Percentiles rank a stretch among this genome's conserved stretches.
These are phyloP conservation scores for Bertia moriformis DNA, from an alignment of 2,329 filamentous ascomycete genomes.

Conservation along the genomic window DNA sequence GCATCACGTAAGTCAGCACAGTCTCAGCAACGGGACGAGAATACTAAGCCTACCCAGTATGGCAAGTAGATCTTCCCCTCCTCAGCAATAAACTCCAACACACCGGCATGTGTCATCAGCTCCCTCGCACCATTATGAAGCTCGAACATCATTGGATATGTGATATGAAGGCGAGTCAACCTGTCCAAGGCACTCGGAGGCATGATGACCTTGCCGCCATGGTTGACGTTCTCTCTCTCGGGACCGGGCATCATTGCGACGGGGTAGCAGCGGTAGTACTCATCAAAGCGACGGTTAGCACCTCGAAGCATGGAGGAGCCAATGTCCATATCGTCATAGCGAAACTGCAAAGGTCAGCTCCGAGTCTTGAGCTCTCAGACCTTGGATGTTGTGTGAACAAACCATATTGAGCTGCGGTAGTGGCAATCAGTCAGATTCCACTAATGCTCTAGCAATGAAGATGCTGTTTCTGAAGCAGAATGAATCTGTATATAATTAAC, in stretches of 20 bases:
- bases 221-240: slow-evolving; percentile 79
- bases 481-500: too few relatives aligned
- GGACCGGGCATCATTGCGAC: slow-evolving; percentile 84
- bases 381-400: slow-evolving; percentile 23
- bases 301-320: slow-evolving; percentile 23
- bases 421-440: too few relatives aligned
- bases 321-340: slow-evolving; percentile 8
- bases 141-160: slow-evolving; percentile 95
- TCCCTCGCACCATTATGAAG: slow-evolving; percentile 74
- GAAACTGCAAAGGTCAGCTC: slow-evolving; percentile 29
- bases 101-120: slow-evolving; percentile 78
- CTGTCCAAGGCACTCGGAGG: slow-evolving; percentile 95
- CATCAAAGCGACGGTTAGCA: slow-evolving; percentile 72
- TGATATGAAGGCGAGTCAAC: slow-evolving; percentile 86
- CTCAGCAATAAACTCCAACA: slow-evolving; percentile 92
- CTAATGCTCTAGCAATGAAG: too few relatives aligned
- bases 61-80: slow-evolving; percentile 93
- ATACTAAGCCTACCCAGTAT: slow-evolving; percentile 81
- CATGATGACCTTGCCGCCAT: slow-evolving; percentile 93
- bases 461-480: too few relatives aligned
- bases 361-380: slow-evolving; percentile 29
- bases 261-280: slow-evolving; percentile 96
- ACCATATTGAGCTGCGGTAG: too few relatives aligned
- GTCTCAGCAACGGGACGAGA: too few relatives aligned
- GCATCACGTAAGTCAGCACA: slow-evolving; percentile 8